phyloP scores from a whole-genome alignment of 106 monocot species.

The Dendrobium officinale region DNA sequence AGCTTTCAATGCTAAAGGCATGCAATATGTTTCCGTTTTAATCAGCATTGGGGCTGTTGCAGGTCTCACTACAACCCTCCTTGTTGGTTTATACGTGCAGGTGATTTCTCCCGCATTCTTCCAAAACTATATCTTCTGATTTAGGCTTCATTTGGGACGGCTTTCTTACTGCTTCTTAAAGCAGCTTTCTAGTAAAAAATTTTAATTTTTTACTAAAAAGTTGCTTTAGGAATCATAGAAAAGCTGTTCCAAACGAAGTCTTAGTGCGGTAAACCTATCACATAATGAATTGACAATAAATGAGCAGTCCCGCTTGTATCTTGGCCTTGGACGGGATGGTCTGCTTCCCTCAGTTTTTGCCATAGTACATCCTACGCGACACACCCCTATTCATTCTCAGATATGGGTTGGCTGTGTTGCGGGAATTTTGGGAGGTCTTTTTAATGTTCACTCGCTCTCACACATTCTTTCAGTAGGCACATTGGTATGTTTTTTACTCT shows the following conservation, averaged over 20 bases:
- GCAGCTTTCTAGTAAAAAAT: too few species aligned
- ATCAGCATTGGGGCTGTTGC: constrained; percentile 96
- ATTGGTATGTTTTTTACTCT: constrained; percentile 45
- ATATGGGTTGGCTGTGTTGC: constrained; percentile 91
- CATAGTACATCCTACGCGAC: constrained; percentile 68
- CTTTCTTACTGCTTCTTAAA: too few species aligned
- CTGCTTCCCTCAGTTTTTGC: constrained; percentile 80
- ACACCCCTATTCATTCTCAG: constrained; percentile 90
- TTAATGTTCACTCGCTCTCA: constrained; percentile 82
- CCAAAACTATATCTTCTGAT: background rate
- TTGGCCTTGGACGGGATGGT: constrained; percentile 95
- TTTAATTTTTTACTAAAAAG: too few species aligned
- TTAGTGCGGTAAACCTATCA: background rate
- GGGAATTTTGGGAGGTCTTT: constrained; percentile 68
- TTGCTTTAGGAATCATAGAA: too few species aligned
- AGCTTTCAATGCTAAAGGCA: constrained; percentile 83
- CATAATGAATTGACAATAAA: background rate
- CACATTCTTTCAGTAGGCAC: constrained; percentile 97
- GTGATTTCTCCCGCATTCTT: constrained; percentile 21
- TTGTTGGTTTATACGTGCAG: constrained; percentile 97
- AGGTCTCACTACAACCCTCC: constrained; percentile 89
- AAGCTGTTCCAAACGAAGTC: too few species aligned
- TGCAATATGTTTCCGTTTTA: constrained; percentile 78
- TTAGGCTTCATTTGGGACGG: background rate
- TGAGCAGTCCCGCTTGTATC: constrained; percentile 85